Evolutionary conservation across 2,329 filamentous ascomycete genomes (phyloP).

Genomic region (Raffaelea deltoideospora): DNA sequence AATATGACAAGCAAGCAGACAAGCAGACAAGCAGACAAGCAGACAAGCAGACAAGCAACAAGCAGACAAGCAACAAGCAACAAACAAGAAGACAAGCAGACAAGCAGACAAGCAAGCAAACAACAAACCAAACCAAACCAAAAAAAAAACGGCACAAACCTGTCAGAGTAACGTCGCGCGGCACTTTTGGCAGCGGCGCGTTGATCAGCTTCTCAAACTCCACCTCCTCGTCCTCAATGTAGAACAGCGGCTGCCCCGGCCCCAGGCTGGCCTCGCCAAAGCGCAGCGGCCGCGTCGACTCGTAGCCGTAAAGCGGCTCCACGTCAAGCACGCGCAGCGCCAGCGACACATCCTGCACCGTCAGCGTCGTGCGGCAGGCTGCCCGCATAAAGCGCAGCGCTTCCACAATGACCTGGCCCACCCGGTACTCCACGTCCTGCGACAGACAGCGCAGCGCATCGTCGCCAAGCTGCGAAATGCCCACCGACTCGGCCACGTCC

Average conservation of each 20-base stretch:
- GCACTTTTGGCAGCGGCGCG: conserved; percentile 85
- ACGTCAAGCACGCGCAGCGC: conserved; percentile 79
- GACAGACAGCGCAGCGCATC: conserved; percentile 78
- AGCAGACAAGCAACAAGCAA: no score
- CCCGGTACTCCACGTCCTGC: conserved; percentile 88
- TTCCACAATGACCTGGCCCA: conserved; percentile 87
- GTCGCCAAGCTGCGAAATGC: conserved; percentile 65
- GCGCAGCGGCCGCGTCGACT: conserved; percentile 72
- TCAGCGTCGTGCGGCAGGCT: conserved; percentile 69
- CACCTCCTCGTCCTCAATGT: conserved; percentile 95
- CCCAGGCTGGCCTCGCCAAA: conserved; percentile 92
- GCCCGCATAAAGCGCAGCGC: conserved; percentile 94
- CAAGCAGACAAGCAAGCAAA: no score
- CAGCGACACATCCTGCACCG: conserved; percentile 76
- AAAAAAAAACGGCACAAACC: no score
- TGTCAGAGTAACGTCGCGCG: conserved; percentile 81
- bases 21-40: no score
- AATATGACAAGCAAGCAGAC: no score
- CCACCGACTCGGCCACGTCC: conserved; percentile 92
- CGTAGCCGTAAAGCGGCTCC: conserved; percentile 92
- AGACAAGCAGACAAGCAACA: no score
- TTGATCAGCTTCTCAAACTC: conserved; percentile 99
- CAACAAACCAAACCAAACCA: no score
- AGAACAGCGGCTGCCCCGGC: conserved; percentile 86
- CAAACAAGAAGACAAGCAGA: no score